phyloP scores from a whole-genome alignment of 179 eudicot genomes.

The Sideroxylon spinosum region DNA sequence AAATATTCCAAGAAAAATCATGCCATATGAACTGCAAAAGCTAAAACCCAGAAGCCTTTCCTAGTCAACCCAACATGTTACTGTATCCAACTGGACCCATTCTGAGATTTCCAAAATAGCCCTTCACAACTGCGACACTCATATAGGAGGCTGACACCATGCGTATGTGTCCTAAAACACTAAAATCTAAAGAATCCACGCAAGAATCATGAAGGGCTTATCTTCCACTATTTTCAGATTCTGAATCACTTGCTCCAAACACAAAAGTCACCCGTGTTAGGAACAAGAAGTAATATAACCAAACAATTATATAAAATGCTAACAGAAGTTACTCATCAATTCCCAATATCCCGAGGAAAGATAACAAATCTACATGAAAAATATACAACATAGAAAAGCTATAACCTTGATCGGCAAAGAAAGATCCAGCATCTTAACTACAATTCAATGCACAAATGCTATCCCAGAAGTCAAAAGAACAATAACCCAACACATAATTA shows the following conservation, averaged over 20 bases:
- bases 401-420: not conserved
- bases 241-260: not conserved
- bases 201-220: slow-evolving; percentile 5
- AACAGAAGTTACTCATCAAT: not conserved
- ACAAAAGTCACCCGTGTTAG: not conserved
- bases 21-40: not conserved
- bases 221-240: not conserved
- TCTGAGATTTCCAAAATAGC: not conserved
- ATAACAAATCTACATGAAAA: not conserved
- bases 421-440: not conserved
- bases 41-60: not conserved
- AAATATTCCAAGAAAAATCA: not conserved
- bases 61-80: not conserved
- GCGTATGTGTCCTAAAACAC: not conserved
- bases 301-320: not conserved
- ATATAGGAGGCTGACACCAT: not conserved
- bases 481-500: not conserved
- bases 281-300: not conserved
- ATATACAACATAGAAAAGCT: not conserved
- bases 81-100: not conserved
- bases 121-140: not conserved
- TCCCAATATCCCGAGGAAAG: not conserved
- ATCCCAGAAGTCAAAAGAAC: not conserved
- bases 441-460: not conserved
- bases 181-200: not conserved